Base-by-base conservation (phyloP, 805 yeast genomes). In the Isabelozyma heimii region DNA sequence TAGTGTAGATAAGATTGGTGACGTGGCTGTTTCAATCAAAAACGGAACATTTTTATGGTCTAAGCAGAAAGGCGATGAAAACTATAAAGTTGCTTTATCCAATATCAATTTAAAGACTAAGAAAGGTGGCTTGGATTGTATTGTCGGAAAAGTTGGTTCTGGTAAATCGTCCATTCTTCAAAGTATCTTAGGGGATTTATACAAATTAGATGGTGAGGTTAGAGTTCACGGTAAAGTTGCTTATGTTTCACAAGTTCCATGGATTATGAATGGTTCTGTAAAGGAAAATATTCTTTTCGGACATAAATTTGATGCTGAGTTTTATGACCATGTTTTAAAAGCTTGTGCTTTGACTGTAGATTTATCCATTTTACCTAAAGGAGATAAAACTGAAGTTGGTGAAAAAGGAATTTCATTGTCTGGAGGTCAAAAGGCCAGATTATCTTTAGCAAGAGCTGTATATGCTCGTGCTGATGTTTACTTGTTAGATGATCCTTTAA, bases 391-490 rank as follows among this genome's bases (percentile, higher is more conserved):
- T 5, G 82, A 88, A 58, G 98, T 94, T 49, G 99, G 99, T 53
- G 99, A 94, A 71, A 90, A 92, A 66, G 99, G 99, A 54, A 91
- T 94, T 45, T 89, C 97, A 12, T 76, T 94, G 44, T 89, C 97
- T 40, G 99, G 99, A 45, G 99, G 99, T 42, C 99, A 94, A 68
- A 94, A 94, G 76, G 98, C 99, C 0, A 84, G 99, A 65, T 77
- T 94, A 37, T 85, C 96, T 1, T 78, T 94, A 46, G 99, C 99
- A 0, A 82, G 99, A 64, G 97, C 99, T 10, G 97, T 94, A 8
- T 94, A 94, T 64, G 81, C 97, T 10, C 79, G 98, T 55, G 95
- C 98, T 3, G 98, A 94, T 62, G 82, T 94, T 28, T 91, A 89
- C 64, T 70, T 94, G 39, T 70, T 94, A 53, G 99, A 94, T 66